Evolutionary conservation across 2,329 filamentous ascomycete species (phyloP), one percentile per base, ranked within the genome.

Genomic region (Penicillium sp.): DNA sequence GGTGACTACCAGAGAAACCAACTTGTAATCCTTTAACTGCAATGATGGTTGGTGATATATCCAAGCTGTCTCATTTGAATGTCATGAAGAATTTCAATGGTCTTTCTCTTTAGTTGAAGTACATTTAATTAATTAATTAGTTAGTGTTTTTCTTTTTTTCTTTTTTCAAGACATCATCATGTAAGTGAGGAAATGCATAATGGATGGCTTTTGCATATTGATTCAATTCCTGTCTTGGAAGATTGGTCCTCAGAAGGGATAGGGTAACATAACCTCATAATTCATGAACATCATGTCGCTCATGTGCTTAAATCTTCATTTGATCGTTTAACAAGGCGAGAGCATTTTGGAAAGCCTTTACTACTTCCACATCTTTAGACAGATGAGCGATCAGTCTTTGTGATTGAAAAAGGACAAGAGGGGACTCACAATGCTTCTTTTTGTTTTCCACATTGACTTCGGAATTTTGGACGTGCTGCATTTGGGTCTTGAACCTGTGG

Each of bases 371-470:
- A 65, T 78, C 77, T 55, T 47, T 77, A 53, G 32, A 43, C 24
- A 34, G 46, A 59, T 32, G n/a, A 56, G 26, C 10, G 20, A 59
- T 67, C 29, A 29, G 24, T 26, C 24, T 26, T 26, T 26, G 24
- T 26, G 24, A 26, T 26, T 8, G 7, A 8, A 49, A 24, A 35
- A 10, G 14, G 35, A 31, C 11, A n/a, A 20, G 14, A 11, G 42
- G 31, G 76, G 38, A 14, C 89, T 77, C 77, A 96, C 92, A 90
- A 66, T 96, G 92, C 58, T 87, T 81, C 68, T 92, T 88, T 70
- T 89, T 94, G 63, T 87, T 82, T 52, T 86, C 84, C 55, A 96
- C 79, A 26, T 80, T 82, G 38, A 84, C 78, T 70, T 96, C 92
- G 0, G 88, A 85, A 42, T 90, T 79, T 59, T 88, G 85, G 31